Base-by-base conservation (phyloP, 2,329 filamentous ascomycete genomes). In the Chaetomiaceae sp. region DNA sequence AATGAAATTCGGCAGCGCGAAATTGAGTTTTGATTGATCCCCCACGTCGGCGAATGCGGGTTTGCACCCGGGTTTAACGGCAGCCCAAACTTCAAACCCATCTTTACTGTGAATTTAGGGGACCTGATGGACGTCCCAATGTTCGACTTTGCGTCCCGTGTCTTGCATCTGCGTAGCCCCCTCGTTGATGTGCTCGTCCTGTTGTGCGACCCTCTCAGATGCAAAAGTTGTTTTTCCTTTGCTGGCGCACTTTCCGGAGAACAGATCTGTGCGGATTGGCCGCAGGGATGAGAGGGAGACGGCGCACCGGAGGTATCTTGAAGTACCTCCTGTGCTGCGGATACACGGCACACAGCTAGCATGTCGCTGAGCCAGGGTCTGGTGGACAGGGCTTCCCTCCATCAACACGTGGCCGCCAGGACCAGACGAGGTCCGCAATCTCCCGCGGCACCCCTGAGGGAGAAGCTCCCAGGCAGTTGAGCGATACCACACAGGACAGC, bases 331-430 rank as follows among this genome's bases (percentile, higher is more conserved):
- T 50, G 22, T 19, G 17, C 37, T 50, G 38, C 38, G 45, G 48
- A 42, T 41, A 48, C 42, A 38, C 42, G 38, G 49, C 49, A 42
- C 43, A 44, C 36, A 27, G 39, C 14, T 22, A 45, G 49, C 38
- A 45, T 29, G 45, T 47, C 26, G 35, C 39, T 18, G 17, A 35
- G 17, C 43, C 38, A 20, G 46, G 48, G 29, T 29, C 35, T 11
- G 38, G 24, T 22, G 27, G 34, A 35, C 39, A 39, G 43, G 45
- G 49, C 24, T 27, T 37, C 49, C 43, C 38, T 41, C 47, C 43
- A 20, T 26, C 48, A 51, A 57, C 60, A 62, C 59, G 60, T 62
- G 60, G 60, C 58, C 49, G 54, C 54, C 49, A 44, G 58, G 57
- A 36, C 55, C 54, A 52, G 41, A 50, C 52, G 53, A 50, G 51